Evolutionary conservation across 2,329 filamentous ascomycete species (phyloP).

Genomic region (Cladosporium sp.): DNA sequence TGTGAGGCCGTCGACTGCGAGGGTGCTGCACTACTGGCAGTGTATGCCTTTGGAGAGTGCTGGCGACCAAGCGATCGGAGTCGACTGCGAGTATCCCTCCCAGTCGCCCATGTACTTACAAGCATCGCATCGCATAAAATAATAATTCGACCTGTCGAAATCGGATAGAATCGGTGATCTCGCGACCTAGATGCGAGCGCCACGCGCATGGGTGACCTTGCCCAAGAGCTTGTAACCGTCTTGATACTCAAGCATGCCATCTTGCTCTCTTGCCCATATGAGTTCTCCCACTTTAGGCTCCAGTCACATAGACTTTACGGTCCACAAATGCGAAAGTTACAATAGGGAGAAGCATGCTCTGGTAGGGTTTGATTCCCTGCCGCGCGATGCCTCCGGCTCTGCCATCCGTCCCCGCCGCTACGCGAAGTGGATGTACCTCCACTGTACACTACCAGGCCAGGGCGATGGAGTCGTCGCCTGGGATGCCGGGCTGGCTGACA

Average conservation of each 20-base stretch:
- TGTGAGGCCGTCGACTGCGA: slow-evolving; percentile 5
- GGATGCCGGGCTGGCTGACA: not conserved
- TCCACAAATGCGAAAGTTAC: not conserved
- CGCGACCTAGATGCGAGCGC: not conserved
- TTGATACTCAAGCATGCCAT: not conserved
- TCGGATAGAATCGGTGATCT: not conserved
- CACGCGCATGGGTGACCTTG: not conserved
- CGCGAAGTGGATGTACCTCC: not conserved
- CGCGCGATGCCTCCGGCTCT: slow-evolving; percentile 3
- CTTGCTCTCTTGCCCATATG: not conserved
- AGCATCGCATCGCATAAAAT: not conserved
- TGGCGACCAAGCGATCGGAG: not conserved
- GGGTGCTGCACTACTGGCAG: not conserved
- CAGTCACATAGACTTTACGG: not conserved
- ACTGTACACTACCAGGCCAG: not conserved
- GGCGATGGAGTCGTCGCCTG: not conserved
- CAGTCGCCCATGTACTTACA: not conserved
- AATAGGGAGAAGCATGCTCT: not conserved
- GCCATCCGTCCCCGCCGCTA: not conserved
- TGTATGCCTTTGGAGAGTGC: not conserved
- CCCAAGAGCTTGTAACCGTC: not conserved
- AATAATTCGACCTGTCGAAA: not conserved
- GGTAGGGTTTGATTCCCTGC: not conserved
- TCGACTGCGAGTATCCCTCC: not conserved
- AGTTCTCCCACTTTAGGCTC: not conserved